These are phyloP conservation scores for Gilbertella persicaria DNA, from an alignment of 371 early-diverging fungal genomes.

Conservation along the genomic window DNA sequence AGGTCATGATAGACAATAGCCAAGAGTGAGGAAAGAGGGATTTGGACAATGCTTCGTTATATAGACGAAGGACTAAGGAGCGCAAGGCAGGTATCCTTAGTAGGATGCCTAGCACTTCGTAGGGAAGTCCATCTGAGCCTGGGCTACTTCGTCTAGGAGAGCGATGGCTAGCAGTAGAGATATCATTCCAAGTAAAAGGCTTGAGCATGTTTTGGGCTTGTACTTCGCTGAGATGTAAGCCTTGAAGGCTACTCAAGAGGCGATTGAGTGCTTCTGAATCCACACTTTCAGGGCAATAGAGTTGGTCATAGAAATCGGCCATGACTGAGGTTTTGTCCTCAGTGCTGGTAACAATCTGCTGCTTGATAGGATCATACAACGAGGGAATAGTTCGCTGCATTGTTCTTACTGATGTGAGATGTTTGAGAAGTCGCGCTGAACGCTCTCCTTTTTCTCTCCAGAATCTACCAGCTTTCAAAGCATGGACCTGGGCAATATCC, in stretches of 20 bases:
- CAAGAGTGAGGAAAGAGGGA: too few species aligned
- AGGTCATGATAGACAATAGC: conserved; percentile 15
- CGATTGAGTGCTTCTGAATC: background rate
- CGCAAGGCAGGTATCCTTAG: too few species aligned
- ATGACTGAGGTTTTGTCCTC: background rate
- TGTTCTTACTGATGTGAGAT: background rate
- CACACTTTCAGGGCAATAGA: background rate
- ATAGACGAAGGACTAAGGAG: too few species aligned
- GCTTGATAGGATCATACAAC: background rate
- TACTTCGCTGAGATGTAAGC: too few species aligned
- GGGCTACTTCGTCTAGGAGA: too few species aligned
- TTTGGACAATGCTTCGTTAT: too few species aligned
- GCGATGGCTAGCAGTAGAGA: too few species aligned
- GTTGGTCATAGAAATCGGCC: background rate
- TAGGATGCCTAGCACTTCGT: too few species aligned
- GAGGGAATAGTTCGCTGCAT: background rate
- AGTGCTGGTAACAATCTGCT: background rate
- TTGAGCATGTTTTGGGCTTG: too few species aligned
- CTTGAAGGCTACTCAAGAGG: too few species aligned
- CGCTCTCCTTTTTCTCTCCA: background rate
- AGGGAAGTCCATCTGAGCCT: too few species aligned
- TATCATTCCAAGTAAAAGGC: too few species aligned
- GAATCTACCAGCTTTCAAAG: background rate
- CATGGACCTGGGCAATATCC: background rate
- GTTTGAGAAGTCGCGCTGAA: background rate